Conservation (phyloP, 176 grass and related monocot genomes). For the Oryza australiensis region DNA sequence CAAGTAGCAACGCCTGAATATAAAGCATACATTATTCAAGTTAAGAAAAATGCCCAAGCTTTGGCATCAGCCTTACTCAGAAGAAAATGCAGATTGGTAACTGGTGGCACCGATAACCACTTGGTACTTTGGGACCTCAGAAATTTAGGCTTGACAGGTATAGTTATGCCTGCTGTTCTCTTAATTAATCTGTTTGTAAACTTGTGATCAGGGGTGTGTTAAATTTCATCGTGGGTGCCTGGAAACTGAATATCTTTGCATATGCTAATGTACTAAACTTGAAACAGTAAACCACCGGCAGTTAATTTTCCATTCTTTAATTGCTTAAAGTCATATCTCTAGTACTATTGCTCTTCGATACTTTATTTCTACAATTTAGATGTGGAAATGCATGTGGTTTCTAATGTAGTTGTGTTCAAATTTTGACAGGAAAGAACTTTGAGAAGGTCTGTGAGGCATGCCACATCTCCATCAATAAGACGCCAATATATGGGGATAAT, state of each 20-base stretch:
- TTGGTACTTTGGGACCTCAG: conserved; percentile 98
- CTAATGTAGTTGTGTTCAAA: background rate
- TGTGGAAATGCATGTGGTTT: background rate
- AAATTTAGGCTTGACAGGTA: conserved; percentile 95
- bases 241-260: background rate
- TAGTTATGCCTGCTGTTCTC: conserved; percentile 13
- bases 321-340: background rate
- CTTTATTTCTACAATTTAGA: background rate
- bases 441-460: conserved; percentile 98
- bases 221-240: background rate
- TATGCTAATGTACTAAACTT: background rate
- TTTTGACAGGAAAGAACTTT: conserved; percentile 79
- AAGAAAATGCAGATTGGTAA: conserved; percentile 97
- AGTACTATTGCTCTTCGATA: background rate
- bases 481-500: conserved; percentile 89
- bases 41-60: conserved; percentile 94
- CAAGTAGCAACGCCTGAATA: conserved; percentile 94
- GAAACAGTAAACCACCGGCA: background rate
- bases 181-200: background rate
- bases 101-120: conserved; percentile 97
- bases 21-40: conserved; percentile 93
- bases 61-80: conserved; percentile 80
- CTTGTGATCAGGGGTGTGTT: background rate
- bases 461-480: conserved; percentile 90
- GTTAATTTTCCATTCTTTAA: background rate